Base-by-base conservation (phyloP, 2,329 filamentous ascomycete species). In the Podosphaera aphanis region DNA sequence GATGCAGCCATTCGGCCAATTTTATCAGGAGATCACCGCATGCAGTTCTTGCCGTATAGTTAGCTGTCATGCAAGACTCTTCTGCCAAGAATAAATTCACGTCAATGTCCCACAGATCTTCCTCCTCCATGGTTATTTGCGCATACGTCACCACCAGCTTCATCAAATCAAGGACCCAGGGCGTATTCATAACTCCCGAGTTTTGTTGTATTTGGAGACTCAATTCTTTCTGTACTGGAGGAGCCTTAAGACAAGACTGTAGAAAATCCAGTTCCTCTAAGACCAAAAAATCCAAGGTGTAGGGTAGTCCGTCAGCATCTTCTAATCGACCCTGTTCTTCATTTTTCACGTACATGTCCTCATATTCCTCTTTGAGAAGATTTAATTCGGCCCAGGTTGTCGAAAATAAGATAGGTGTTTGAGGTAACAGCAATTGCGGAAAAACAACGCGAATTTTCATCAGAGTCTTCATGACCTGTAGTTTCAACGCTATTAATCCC, bases 71-170 rank as follows among this genome's bases (percentile, higher is more conserved):
- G 2, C 85, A 88, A 1, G 84, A 88, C 63, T 95, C 88, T 62
- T 98, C 90, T 0, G 85, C 88, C 41, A 98, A 69, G 62, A 92
- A 98, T 2, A 98, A 72, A 48, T 93, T 95, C 53, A 92, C 81
- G 61, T 98, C 90, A 50, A 94, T 84, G 54, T 94, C 84, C 90
- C 90, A 98, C 8, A 98, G 64, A 6, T 83, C 84, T 63, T 94
- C 84, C 58, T 95, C 90, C 60, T 98, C 90, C 23, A 75, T 77
- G 1, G 82, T 86, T 54, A 98, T 92, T 52, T 88, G 83, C 11
- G 85, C 79, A 62, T 93, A 95, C 1, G 77, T 75, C 18, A 85
- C 76, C 8, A 85, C 74, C 52, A 94, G 71, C 59, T 80, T 82
- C 74, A 94, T 81, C 18, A 94, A 76, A 56, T 93, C 82, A 29